Evolutionary conservation across 441 rosid species (phyloP).

Genomic region (Gossypium gossypioides): DNA sequence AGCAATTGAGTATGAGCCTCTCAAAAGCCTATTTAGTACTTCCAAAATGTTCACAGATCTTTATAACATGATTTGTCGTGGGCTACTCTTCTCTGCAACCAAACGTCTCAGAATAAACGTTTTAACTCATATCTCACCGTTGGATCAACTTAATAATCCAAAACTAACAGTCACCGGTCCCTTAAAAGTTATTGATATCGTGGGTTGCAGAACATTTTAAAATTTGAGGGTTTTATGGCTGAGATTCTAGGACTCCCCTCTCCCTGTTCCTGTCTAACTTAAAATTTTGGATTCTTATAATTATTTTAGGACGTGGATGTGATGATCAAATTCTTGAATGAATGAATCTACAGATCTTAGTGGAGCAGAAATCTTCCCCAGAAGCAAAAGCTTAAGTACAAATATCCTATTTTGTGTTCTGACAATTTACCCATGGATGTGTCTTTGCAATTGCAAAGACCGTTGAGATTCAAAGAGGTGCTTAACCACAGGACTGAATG

Average conservation of each 20-base stretch:
- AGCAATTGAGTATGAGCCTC: background rate
- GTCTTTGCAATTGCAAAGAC: conserved; percentile 49
- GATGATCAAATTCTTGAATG: background rate
- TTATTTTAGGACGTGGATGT: no score
- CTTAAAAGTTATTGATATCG: background rate
- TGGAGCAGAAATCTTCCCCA: background rate
- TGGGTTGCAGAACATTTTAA: background rate
- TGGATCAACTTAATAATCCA: background rate
- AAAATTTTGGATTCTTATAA: background rate
- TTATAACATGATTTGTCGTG: background rate
- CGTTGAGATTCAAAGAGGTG: conserved; percentile 32
- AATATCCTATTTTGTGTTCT: conserved; percentile 13
- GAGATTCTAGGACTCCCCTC: conserved; percentile 6
- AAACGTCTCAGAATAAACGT: background rate
- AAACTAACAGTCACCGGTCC: no score
- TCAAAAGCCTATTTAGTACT: background rate
- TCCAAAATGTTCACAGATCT: background rate
- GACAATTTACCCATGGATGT: conserved; percentile 45
- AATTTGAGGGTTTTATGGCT: conserved; percentile 10
- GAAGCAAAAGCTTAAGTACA: background rate
- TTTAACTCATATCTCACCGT: background rate
- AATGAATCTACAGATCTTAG: conserved; percentile 7
- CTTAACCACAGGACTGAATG: conserved; percentile 25
- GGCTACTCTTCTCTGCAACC: background rate
- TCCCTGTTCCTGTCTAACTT: background rate